Evolutionary conservation across 73 alveolate genomes (phyloP).

Genomic region (Paramecium pentaurelia): DNA sequence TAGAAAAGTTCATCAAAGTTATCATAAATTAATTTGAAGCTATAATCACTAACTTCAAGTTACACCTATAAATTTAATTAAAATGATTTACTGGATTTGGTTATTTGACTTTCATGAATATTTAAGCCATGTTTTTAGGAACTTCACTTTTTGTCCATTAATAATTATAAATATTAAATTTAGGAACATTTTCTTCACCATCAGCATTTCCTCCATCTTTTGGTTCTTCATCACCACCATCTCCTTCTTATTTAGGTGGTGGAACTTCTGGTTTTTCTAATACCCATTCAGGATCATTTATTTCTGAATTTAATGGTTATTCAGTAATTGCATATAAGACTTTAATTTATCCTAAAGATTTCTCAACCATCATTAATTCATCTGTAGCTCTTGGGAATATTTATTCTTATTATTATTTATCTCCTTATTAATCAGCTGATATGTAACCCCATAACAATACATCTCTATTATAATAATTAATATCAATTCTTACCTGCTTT

Average conservation of each 20-base stretch:
- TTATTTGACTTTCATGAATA: conserved; percentile 24
- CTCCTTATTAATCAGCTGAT: conserved; percentile 58
- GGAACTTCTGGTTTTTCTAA: conserved; percentile 54
- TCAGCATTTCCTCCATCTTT: conserved; percentile 49
- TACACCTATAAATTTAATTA: not conserved
- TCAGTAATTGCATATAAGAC: conserved; percentile 51
- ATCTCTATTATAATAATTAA: conserved; percentile 3
- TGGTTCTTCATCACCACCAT: conserved; percentile 51
- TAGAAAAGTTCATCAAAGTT: conserved; percentile 18
- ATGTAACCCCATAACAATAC: conserved; percentile 60
- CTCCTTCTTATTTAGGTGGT: conserved; percentile 54
- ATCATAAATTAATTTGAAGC: conserved; percentile 37
- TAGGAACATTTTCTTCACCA: conserved; percentile 59
- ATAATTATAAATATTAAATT: conserved; percentile 53
- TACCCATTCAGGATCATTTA: conserved; percentile 42
- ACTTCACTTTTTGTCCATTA: conserved; percentile 58
- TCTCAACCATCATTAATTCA: conserved; percentile 47
- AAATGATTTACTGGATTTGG: not conserved
- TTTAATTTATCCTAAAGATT: conserved; percentile 40
- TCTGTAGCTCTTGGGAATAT: conserved; percentile 61
- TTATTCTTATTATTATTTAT: conserved; percentile 15
- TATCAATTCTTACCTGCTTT: not conserved
- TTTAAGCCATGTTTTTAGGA: conserved; percentile 60
- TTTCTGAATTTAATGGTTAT: conserved; percentile 8
- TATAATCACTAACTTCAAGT: conserved; percentile 25